Conservation (phyloP, 2,329 filamentous ascomycete species). For the Pseudocercospora fuligena region DNA sequence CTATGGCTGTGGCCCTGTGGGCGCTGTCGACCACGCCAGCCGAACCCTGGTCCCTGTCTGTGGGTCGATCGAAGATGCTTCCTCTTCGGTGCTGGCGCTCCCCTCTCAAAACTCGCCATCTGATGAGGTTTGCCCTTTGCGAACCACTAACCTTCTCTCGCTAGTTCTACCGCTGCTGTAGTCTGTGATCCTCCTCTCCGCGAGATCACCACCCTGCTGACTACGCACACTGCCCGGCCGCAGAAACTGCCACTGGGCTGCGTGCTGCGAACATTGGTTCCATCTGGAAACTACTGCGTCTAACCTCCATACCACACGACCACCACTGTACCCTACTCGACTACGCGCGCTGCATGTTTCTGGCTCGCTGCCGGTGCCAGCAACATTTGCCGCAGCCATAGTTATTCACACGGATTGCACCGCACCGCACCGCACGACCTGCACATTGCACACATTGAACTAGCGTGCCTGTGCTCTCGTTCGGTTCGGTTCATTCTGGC, state of each 20-base stretch:
- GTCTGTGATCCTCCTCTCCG: neutral
- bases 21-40: neutral
- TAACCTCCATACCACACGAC: neutral
- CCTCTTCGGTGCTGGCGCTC: constrained; percentile 5
- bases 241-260: neutral
- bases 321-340: neutral
- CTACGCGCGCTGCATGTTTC: neutral
- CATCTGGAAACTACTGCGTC: constrained; percentile 4
- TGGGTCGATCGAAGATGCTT: constrained; percentile 12
- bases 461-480: neutral
- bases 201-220: constrained; percentile 7
- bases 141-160: neutral
- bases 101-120: neutral
- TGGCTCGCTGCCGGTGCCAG: neutral
- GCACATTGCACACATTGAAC: neutral
- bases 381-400: neutral
- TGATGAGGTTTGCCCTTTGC: neutral
- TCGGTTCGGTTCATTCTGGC: neutral
- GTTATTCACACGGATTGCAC: no score
- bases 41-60: constrained; percentile 4
- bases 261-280: constrained; percentile 5
- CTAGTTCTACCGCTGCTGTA: neutral
- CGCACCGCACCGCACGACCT: neutral
- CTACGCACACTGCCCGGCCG: neutral
- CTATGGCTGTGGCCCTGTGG: neutral